These are phyloP conservation scores for Thinopyrum elongatum DNA, from an alignment of 176 grass and related monocot species.

Conservation along the genomic window DNA sequence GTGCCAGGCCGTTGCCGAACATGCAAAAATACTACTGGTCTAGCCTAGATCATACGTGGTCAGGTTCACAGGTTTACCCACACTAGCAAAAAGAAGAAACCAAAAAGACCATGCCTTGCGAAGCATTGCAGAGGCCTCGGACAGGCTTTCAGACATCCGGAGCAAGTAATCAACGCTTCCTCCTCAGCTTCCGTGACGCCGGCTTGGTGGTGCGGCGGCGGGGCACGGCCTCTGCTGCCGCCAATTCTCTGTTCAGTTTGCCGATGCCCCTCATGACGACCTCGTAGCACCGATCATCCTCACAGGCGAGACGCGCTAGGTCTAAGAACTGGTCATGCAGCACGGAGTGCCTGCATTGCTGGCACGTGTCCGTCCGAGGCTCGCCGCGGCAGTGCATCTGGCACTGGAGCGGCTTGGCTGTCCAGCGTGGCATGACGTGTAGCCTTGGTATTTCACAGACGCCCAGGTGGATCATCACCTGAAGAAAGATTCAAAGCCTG, in stretches of 20 bases:
- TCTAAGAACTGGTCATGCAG: not conserved
- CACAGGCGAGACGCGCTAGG: not conserved
- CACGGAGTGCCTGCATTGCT: not conserved
- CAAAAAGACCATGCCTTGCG: not conserved
- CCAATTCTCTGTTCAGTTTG: not conserved
- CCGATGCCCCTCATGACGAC: not conserved
- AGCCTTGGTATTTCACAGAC: not conserved
- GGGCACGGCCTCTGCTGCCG: not conserved
- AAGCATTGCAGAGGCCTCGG: not conserved
- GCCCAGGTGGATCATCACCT: slow-evolving; percentile 4
- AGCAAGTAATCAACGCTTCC: not conserved
- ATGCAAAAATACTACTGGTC: not conserved
- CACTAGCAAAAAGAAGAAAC: not conserved
- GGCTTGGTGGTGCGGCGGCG: not conserved
- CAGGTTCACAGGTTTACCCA: not conserved
- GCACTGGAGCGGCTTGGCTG: not conserved
- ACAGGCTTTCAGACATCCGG: not conserved
- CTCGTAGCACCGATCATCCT: not conserved
- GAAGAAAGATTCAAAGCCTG: not conserved
- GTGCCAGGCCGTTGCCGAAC: no score
- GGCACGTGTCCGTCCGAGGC: not conserved
- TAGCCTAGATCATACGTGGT: not conserved
- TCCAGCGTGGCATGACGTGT: not conserved
- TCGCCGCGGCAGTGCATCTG: not conserved
- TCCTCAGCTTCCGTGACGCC: not conserved